A percentile compares a stretch with the other conserved stretches of the same genome.
These are phyloP conservation scores for Suillus subaureus DNA, from an alignment of 768 basidiomycete species.

Conservation along the genomic window DNA sequence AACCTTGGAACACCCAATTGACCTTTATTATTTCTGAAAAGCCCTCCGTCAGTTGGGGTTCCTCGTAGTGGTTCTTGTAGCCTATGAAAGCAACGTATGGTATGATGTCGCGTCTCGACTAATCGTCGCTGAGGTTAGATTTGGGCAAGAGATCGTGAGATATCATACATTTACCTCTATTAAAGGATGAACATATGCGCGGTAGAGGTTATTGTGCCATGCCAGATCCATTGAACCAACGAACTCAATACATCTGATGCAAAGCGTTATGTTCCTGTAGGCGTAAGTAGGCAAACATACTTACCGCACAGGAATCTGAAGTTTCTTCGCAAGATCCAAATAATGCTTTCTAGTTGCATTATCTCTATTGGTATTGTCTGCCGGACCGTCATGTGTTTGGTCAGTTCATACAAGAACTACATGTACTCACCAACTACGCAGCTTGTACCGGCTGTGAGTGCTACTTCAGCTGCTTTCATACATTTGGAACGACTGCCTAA, in stretches of 20 bases:
- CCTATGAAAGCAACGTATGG: slow-evolving; percentile 62
- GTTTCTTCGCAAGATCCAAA: slow-evolving; percentile 62
- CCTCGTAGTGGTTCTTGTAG: slow-evolving; percentile 65
- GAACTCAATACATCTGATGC: slow-evolving; percentile 71
- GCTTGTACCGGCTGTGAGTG: slow-evolving; percentile 56
- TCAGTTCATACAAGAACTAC: background rate
- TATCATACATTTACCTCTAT: slow-evolving; percentile 23
- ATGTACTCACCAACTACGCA: slow-evolving; percentile 74
- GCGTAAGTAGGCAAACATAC: slow-evolving; percentile 10
- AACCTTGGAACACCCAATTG: slow-evolving; percentile 81
- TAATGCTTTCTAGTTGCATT: slow-evolving; percentile 68
- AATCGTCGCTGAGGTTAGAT: slow-evolving; percentile 2
- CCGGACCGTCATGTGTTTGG: slow-evolving; percentile 5
- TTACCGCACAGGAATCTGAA: slow-evolving; percentile 59
- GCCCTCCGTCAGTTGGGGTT: slow-evolving; percentile 69
- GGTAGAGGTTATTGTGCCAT: slow-evolving; percentile 93
- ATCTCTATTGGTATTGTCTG: slow-evolving; percentile 94
- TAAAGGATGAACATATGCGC: slow-evolving; percentile 64
- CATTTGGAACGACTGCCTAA: slow-evolving; percentile 78
- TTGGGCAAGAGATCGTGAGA: background rate
- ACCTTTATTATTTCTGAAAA: slow-evolving; percentile 76
- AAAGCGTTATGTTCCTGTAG: background rate
- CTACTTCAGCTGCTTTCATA: slow-evolving; percentile 59
- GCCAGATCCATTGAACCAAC: slow-evolving; percentile 77
- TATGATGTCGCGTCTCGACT: slow-evolving; percentile 54